Base-by-base conservation (phyloP, 2,329 filamentous ascomycete species). In the Ascochyta fabae region DNA sequence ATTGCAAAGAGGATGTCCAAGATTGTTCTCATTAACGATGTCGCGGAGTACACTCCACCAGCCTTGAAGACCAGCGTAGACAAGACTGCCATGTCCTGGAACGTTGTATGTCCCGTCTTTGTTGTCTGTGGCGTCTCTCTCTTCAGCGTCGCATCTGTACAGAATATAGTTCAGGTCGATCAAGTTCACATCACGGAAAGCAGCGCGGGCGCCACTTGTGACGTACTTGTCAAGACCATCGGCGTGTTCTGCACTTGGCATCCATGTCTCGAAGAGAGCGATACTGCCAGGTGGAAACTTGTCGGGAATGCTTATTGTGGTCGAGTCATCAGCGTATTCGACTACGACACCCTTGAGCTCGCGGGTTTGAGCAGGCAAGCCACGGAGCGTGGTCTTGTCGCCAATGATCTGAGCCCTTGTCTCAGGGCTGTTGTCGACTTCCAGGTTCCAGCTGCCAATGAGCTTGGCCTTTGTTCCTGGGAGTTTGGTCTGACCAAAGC, bases 1-100 rank as follows among this genome's bases (percentile, higher is more conserved):
- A 69, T 97, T 89, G 75, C 94, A 98, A 10, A 99, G 83, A 0
- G 95, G 91, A 72, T 99, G 95, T 0, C 91, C 95, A 8, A 99
- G 84, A 71, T 98, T 87, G 73, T 99, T 99, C 61, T 95, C 87
- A 46, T 83, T 85, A 65, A 98, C 90, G 59, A 99, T 89, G 53
- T 90, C 83, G 66, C 92, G 88, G 38, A 99, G 79, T 0, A 96
- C 81, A 72, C 92, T 97, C 92, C 94, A 96, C 94, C 95, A 99
- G 34, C 96, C 96, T 75, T 99, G 95, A n/a, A 99, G 83, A 58
- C 95, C 95, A 57, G 94, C 94, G 75, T 98, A 99, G 2, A 97
- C 91, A 38, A 97, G 83, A 56, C 89, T 87, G 2, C 93, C 94
- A 70, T 92, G 82, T 1, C 88, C 88, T 1, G 95, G 95, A 61